phyloP scores from a whole-genome alignment of 805 yeast genomes.

The Candida maris region DNA sequence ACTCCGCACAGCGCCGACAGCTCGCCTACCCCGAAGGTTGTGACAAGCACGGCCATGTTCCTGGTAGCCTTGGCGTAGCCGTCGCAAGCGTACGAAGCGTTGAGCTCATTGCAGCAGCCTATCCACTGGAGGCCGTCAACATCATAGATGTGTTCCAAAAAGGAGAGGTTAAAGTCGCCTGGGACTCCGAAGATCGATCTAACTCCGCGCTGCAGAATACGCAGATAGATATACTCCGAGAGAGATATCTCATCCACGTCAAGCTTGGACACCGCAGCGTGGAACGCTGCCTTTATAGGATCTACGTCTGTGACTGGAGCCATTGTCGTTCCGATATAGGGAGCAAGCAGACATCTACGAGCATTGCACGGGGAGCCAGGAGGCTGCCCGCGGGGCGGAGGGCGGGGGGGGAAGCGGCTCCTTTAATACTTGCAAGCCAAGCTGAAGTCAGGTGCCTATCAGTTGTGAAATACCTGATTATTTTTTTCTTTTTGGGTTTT shows the following conservation, averaged over 20 bases:
- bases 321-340: too few relatives aligned
- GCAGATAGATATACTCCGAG: constrained; percentile 44
- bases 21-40: constrained; percentile 53
- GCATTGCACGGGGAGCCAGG: too few relatives aligned
- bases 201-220: constrained; percentile 43
- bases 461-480: too few relatives aligned
- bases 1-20: constrained; percentile 48
- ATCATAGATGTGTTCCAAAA: constrained; percentile 43
- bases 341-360: too few relatives aligned
- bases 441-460: too few relatives aligned
- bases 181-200: constrained; percentile 54
- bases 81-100: constrained; percentile 49
- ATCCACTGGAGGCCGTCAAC: constrained; percentile 31
- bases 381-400: too few relatives aligned
- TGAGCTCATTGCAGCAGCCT: constrained; percentile 50
- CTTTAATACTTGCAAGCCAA: too few relatives aligned
- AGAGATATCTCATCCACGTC: constrained; percentile 21
- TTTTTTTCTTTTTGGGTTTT: too few relatives aligned
- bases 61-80: constrained; percentile 40
- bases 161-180: constrained; percentile 55
- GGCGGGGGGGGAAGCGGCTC: too few relatives aligned
- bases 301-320: constrained; percentile 21
- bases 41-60: constrained; percentile 37
- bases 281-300: constrained; percentile 3
- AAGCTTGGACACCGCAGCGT: constrained; percentile 7